Conservation (phyloP, 257 asterid genomes). For the Solanum virginianum region DNA sequence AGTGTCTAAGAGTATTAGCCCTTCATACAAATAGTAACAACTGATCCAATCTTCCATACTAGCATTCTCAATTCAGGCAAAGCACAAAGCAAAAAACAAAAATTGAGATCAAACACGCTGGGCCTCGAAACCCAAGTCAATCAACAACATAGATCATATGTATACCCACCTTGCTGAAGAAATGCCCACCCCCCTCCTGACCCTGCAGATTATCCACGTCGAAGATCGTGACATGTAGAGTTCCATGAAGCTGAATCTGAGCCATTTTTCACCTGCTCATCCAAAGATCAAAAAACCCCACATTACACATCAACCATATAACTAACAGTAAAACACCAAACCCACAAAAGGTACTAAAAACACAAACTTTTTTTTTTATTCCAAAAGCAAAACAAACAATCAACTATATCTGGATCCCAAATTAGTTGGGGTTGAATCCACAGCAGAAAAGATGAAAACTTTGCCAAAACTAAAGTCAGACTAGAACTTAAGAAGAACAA, state of each 20-base stretch:
- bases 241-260: slow-evolving; percentile 30
- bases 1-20: not conserved
- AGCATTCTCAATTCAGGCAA: not conserved
- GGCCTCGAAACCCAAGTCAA: not conserved
- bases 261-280: slow-evolving; percentile 21
- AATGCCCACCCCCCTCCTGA: slow-evolving; percentile 7
- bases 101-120: not conserved
- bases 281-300: not conserved
- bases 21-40: not conserved
- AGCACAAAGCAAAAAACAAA: not conserved
- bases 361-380: not conserved
- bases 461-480: not conserved
- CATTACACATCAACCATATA: not conserved
- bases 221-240: slow-evolving; percentile 31
- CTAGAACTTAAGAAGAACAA: not conserved
- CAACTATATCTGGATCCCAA: not conserved
- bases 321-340: not conserved
- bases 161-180: slow-evolving; percentile 20
- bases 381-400: not conserved
- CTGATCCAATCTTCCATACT: not conserved
- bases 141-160: not conserved
- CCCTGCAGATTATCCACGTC: slow-evolving; percentile 26
- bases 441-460: not conserved
- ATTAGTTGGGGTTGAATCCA: not conserved
- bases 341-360: not conserved